phyloP scores from a whole-genome alignment of 2,329 filamentous ascomycete species.

The Didymella exigua region DNA sequence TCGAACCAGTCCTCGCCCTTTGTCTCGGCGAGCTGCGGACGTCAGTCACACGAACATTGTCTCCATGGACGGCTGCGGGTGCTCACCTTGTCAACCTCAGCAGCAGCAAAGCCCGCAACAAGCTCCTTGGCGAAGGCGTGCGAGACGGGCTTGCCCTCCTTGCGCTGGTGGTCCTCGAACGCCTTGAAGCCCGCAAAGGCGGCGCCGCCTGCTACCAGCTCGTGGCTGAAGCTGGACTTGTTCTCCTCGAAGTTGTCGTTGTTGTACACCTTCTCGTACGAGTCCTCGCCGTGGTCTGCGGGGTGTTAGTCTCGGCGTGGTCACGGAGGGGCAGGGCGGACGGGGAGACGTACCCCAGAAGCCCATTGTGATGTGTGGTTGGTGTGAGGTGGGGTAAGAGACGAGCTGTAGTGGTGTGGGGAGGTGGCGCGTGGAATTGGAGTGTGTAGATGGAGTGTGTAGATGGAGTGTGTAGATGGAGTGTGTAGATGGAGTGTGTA shows the following conservation, averaged over 20 bases:
- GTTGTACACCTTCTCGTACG: slow-evolving; percentile 62
- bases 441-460: not conserved
- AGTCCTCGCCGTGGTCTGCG: slow-evolving; percentile 59
- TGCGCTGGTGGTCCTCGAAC: slow-evolving; percentile 76
- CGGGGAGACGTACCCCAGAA: slow-evolving; percentile 49
- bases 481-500: not conserved
- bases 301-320: slow-evolving; percentile 2
- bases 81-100: slow-evolving; percentile 56
- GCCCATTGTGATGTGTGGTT: slow-evolving; percentile 45
- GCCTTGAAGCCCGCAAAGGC: slow-evolving; percentile 81
- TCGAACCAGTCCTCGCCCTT: slow-evolving; percentile 59
- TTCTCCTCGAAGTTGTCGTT: slow-evolving; percentile 55
- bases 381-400: not conserved
- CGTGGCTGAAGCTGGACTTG: slow-evolving; percentile 71
- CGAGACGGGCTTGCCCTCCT: slow-evolving; percentile 71
- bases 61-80: not conserved
- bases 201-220: slow-evolving; percentile 75
- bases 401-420: not conserved
- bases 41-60: not conserved
- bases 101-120: slow-evolving; percentile 70
- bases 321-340: not conserved
- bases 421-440: not conserved
- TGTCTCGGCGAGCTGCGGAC: slow-evolving; percentile 68
- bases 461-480: not conserved
- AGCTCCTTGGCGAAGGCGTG: slow-evolving; percentile 81